Percentiles rank a stretch among this genome's conserved stretches.
These are phyloP conservation scores for Suhomyces yuchorum DNA, from an alignment of 1,139 yeast genomes.

Conservation along the genomic window DNA sequence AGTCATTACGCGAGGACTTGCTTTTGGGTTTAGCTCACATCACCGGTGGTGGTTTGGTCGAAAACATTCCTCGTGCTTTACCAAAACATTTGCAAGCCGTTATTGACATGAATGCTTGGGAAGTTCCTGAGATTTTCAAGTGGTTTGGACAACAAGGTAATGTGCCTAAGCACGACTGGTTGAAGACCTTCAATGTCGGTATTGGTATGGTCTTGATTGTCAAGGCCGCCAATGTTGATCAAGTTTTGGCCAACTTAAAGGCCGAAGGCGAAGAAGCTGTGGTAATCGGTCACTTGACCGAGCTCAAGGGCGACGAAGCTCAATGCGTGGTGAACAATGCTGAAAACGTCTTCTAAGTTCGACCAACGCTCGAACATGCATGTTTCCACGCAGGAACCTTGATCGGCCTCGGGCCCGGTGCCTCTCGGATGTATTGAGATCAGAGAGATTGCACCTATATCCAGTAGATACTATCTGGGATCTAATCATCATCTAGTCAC, in stretches of 20 bases:
- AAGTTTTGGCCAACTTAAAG: conserved; percentile 55
- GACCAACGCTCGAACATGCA: neutral
- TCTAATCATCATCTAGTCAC: neutral
- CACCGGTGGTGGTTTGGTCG: conserved; percentile 98
- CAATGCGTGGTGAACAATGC: conserved; percentile 71
- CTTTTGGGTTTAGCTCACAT: conserved; percentile 92
- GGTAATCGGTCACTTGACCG: conserved; percentile 73
- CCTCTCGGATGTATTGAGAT: neutral
- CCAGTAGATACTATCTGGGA: neutral
- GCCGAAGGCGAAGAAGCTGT: conserved; percentile 76
- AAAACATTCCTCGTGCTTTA: conserved; percentile 92
- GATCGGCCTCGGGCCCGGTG: neutral
- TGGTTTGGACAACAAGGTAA: conserved; percentile 94
- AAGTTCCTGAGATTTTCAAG: conserved; percentile 82
- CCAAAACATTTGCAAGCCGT: conserved; percentile 79
- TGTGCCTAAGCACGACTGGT: conserved; percentile 80
- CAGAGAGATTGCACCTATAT: neutral
- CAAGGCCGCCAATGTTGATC: conserved; percentile 58
- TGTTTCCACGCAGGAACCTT: neutral
- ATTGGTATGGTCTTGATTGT: conserved; percentile 96
- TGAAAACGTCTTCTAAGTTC: conserved; percentile 54
- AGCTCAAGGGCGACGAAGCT: conserved; percentile 53
- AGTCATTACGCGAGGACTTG: conserved; percentile 66
- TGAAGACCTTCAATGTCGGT: conserved; percentile 94
- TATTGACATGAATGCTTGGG: conserved; percentile 79